Evolutionary conservation across 495 filamentous ascomycete genomes (phyloP), one percentile per base, ranked within the genome.

Genomic region (Xylaria intraflava): DNA sequence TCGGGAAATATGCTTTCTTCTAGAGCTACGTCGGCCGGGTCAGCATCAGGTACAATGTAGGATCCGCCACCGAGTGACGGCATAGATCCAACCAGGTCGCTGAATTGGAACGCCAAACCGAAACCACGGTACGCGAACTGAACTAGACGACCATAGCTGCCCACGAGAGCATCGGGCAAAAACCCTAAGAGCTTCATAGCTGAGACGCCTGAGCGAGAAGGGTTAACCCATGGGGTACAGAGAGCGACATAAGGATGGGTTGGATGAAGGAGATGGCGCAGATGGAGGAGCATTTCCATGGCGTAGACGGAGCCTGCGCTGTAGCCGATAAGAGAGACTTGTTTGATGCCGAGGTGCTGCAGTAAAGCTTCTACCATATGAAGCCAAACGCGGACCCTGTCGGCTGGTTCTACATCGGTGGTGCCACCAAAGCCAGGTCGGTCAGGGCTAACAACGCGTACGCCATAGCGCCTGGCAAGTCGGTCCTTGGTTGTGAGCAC

Each of bases 151-250:
- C 74, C 51, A 68, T 66, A 75, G 17, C 68, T 4, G 10, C 58
- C 53, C 33, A 75, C 30, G 19, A 66, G 44, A 10, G 43, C 26
- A 22, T 58, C 58, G 2, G 64, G 64, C 19, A 66, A 29, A 11
- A 49, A 8, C 14, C 58, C 55, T 0, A 56, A 56, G 11, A 49
- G 16, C 23, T 35, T 24, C 58, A 52, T 63, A 51, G 31, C n/a
- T 8, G 62, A 62, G 9, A 68, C 60, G 24, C 57, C 59, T 0
- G 74, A 71, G 46, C 73, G 65, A 0, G 68, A 65, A 12, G 67
- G 65, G 49, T 75, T 62, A 20, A 79, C 70, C 72, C 73, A 79
- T 0, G 77, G 77, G 2, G 70, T 66, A 48, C 77, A 46, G 22
- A 78, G 56, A 0, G 63, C 62, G 2, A 74, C 51, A 12, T 51